Conservation (phyloP, 371 early-diverging fungal genomes). For the Mortierella polycephala region DNA sequence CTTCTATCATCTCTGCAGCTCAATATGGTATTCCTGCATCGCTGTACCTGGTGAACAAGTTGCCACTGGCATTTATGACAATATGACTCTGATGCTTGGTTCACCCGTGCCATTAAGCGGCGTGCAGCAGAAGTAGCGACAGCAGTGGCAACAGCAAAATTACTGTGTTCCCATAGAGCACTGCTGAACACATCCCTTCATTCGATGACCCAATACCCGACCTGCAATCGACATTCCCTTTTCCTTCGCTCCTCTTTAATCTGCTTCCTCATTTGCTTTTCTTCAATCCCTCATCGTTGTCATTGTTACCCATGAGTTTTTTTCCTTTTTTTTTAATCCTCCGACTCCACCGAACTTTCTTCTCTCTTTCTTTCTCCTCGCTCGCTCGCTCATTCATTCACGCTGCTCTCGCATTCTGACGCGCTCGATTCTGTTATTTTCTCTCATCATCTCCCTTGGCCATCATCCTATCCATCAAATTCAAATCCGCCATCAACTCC, state of each 20-base stretch:
- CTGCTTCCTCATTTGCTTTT: conserved; percentile 4
- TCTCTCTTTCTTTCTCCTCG: neutral
- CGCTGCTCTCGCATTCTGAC: conserved; percentile 3
- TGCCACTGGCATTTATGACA: too few relatives aligned
- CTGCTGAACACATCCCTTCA: too few relatives aligned
- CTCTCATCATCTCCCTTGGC: neutral
- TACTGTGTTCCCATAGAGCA: too few relatives aligned
- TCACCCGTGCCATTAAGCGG: too few relatives aligned
- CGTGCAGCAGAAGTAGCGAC: too few relatives aligned
- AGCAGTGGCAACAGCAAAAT: too few relatives aligned
- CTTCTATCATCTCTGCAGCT: too few relatives aligned
- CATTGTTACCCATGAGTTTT: neutral
- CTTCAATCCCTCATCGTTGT: neutral
- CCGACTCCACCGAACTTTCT: neutral
- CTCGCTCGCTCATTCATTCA: neutral
- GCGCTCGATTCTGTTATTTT: neutral
- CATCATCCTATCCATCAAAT: neutral
- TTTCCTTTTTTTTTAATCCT: neutral
- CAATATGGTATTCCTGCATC: too few relatives aligned
- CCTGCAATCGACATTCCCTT: too few relatives aligned
- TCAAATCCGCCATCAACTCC: conserved; percentile 3
- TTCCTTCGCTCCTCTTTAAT: neutral
- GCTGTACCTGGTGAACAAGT: too few relatives aligned
- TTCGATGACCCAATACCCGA: too few relatives aligned
- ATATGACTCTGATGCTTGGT: too few relatives aligned